phyloP scores from a whole-genome alignment of 2,329 filamentous ascomycete species.

The Aspergillus sp. region DNA sequence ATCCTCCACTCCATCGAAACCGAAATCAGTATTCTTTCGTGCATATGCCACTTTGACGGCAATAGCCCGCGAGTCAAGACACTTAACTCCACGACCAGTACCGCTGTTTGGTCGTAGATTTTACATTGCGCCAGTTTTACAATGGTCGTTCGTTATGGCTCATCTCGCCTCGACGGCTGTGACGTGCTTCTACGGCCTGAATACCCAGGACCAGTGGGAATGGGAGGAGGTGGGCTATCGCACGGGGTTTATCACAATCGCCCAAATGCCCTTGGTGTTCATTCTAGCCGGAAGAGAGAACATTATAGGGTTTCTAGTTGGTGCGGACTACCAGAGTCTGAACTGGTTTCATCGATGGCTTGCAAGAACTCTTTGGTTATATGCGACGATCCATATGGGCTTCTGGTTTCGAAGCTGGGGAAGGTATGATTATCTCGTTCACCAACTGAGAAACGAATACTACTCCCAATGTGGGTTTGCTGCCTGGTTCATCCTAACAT shows the following conservation, averaged over 20 bases:
- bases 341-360: conserved; percentile 57
- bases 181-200: conserved; percentile 56
- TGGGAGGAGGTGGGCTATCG: conserved; percentile 60
- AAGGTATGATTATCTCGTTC: conserved; percentile 50
- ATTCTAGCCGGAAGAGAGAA: conserved; percentile 58
- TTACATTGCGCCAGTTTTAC: conserved; percentile 42
- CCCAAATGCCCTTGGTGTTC: conserved; percentile 57
- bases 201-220: conserved; percentile 49
- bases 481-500: conserved; percentile 52
- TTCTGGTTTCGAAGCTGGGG: conserved; percentile 56
- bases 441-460: conserved; percentile 49
- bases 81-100: conserved; percentile 45
- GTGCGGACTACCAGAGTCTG: conserved; percentile 50
- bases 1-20: conserved; percentile 51
- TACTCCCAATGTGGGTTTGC: conserved; percentile 54
- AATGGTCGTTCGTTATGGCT: conserved; percentile 33
- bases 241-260: conserved; percentile 53
- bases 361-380: conserved; percentile 52
- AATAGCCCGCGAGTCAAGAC: conserved; percentile 53
- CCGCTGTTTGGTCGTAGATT: conserved; percentile 30
- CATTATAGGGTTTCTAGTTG: conserved; percentile 49
- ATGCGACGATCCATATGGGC: conserved; percentile 54
- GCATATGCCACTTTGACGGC: conserved; percentile 55
- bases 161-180: conserved; percentile 54
- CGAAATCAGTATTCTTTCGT: conserved; percentile 49